phyloP scores from a whole-genome alignment of 768 basidiomycete species.

The Daedaleopsis nitida region DNA sequence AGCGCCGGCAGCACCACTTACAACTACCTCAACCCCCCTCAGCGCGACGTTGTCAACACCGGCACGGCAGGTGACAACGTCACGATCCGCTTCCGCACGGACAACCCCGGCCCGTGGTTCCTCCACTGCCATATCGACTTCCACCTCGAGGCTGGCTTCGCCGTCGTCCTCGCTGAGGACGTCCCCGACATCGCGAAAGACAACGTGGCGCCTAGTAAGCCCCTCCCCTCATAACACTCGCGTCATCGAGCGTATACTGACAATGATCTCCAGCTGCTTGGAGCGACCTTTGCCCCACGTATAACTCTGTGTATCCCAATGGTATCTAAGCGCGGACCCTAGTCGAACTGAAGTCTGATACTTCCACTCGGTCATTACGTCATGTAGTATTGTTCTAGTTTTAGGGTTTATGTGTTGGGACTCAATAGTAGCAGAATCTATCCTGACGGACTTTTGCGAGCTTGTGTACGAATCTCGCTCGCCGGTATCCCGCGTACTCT shows the following conservation, averaged over 20 bases:
- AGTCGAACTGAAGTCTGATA: too few relatives aligned
- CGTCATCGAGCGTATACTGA: not conserved
- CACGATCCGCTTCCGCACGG: conserved; percentile 30
- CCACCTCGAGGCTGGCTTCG: conserved; percentile 48
- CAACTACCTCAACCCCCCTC: conserved; percentile 40
- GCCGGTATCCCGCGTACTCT: too few relatives aligned
- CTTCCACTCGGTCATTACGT: too few relatives aligned
- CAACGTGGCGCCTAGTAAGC: not conserved
- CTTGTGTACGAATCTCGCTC: too few relatives aligned
- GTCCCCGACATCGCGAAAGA: not conserved
- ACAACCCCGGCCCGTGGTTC: conserved; percentile 33
- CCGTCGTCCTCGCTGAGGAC: conserved; percentile 43
- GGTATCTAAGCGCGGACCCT: not conserved
- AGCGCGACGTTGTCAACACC: conserved; percentile 34
- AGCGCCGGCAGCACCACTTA: conserved; percentile 30
- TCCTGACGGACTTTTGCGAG: too few relatives aligned
- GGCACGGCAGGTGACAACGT: conserved; percentile 26
- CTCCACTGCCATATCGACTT: conserved; percentile 52
- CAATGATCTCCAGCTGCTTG: conserved; percentile 8
- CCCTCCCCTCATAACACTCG: not conserved
- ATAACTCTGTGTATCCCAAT: conserved; percentile 1
- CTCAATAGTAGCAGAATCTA: too few relatives aligned
- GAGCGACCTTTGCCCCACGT: conserved; percentile 19
- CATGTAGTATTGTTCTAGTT: too few relatives aligned
- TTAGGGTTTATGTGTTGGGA: too few relatives aligned